phyloP scores from a whole-genome alignment of 2,329 filamentous ascomycete genomes.

The Paramyrothecium sp. region DNA sequence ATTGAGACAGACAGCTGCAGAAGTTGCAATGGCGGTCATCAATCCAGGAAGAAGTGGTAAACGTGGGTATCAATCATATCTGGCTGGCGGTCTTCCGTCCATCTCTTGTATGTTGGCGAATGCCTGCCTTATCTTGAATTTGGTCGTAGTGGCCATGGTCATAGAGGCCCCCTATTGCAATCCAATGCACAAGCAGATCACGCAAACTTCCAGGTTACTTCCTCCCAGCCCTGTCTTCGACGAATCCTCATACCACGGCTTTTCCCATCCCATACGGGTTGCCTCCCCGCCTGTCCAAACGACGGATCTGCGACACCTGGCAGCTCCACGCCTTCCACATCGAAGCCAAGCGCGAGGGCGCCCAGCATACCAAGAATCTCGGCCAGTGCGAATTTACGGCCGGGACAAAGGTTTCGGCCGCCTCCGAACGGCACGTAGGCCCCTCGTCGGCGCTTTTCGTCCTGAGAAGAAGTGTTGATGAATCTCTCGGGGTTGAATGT shows the following conservation, averaged over 20 bases:
- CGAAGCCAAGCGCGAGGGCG: background rate
- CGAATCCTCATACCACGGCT: background rate
- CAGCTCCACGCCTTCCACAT: slow-evolving; percentile 10
- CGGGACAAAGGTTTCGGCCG: slow-evolving; percentile 28
- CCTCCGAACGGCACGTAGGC: slow-evolving; percentile 30
- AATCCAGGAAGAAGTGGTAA: too few relatives aligned
- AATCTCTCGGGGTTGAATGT: slow-evolving; percentile 20
- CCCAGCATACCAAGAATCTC: slow-evolving; percentile 20
- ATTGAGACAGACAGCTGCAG: too few relatives aligned
- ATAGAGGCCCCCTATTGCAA: too few relatives aligned
- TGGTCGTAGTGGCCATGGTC: too few relatives aligned
- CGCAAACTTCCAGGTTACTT: slow-evolving; percentile 3
- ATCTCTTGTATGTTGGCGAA: too few relatives aligned
- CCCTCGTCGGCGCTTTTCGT: slow-evolving; percentile 17
- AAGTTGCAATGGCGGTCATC: too few relatives aligned
- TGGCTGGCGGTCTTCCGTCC: too few relatives aligned
- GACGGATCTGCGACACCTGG: slow-evolving; percentile 6
- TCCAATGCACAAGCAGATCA: background rate
- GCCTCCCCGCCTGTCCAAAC: slow-evolving; percentile 6
- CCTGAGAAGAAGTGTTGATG: slow-evolving; percentile 8
- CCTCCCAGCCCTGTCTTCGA: slow-evolving; percentile 8
- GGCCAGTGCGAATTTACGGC: slow-evolving; percentile 25
- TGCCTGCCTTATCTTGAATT: too few relatives aligned
- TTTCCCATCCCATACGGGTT: slow-evolving; percentile 4
- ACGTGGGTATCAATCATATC: too few relatives aligned